These are phyloP conservation scores for Ambrosiella xylebori DNA, from an alignment of 2,329 filamentous ascomycete genomes.

Conservation along the genomic window DNA sequence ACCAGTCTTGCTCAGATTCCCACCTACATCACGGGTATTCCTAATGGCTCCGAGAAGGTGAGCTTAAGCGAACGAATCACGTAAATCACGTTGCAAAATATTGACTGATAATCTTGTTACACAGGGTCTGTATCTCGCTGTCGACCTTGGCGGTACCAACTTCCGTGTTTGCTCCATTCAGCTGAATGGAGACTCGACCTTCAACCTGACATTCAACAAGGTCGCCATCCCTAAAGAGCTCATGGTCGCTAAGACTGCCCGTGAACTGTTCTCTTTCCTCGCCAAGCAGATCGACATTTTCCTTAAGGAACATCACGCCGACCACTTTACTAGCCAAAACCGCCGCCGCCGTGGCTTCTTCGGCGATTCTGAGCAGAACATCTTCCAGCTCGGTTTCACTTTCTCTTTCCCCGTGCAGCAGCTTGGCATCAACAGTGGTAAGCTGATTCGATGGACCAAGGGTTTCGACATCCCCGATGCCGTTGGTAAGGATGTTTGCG, in stretches of 20 bases:
- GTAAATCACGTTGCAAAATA: neutral
- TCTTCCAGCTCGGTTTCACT: slow-evolving; percentile 94
- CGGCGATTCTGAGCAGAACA: slow-evolving; percentile 43
- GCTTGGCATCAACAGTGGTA: slow-evolving; percentile 85
- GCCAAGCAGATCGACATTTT: slow-evolving; percentile 85
- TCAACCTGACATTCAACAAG: slow-evolving; percentile 84
- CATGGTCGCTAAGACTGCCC: slow-evolving; percentile 74
- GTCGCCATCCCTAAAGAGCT: slow-evolving; percentile 75
- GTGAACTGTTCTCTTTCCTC: slow-evolving; percentile 81
- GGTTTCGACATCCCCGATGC: slow-evolving; percentile 95
- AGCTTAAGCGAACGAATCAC: slow-evolving; percentile 6
- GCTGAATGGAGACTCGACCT: slow-evolving; percentile 86
- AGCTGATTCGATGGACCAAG: slow-evolving; percentile 93
- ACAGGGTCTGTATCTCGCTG: slow-evolving; percentile 84
- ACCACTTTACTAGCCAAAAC: slow-evolving; percentile 44
- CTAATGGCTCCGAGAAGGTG: slow-evolving; percentile 96
- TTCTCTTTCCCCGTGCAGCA: slow-evolving; percentile 97
- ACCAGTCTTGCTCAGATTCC: slow-evolving; percentile 88
- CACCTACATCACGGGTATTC: slow-evolving; percentile 87
- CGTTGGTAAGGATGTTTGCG: slow-evolving; percentile 86
- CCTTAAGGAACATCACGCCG: slow-evolving; percentile 69
- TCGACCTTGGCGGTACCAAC: slow-evolving; percentile 96
- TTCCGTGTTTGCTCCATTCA: slow-evolving; percentile 93
- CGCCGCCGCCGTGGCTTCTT: slow-evolving; percentile 41
- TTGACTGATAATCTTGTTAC: slow-evolving; percentile 5